These are phyloP conservation scores for Dendryphion nanum DNA, from an alignment of 2,329 filamentous ascomycete genomes.

Conservation along the genomic window DNA sequence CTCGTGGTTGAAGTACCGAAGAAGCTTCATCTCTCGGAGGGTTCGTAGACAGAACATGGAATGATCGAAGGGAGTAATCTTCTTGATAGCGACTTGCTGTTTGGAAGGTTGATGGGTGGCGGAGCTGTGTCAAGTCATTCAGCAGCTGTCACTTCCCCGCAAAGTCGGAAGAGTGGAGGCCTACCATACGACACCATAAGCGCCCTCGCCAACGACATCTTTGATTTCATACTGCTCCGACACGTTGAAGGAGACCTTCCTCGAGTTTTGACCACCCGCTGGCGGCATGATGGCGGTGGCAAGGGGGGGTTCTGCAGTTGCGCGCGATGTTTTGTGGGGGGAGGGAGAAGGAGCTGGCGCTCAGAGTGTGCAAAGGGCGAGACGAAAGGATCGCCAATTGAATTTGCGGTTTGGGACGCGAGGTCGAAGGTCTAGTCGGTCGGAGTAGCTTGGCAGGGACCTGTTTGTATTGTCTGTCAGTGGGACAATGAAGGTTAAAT, in stretches of 20 bases:
- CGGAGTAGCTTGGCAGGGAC: too few relatives aligned
- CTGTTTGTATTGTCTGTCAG: too few relatives aligned
- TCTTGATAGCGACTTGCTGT: slow-evolving; percentile 99
- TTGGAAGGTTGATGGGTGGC: slow-evolving; percentile 96
- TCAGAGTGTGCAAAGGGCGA: not conserved
- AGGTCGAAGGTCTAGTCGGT: too few relatives aligned
- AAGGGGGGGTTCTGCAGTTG: too few relatives aligned
- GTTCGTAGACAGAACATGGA: slow-evolving; percentile 98
- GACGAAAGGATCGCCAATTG: too few relatives aligned
- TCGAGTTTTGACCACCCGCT: slow-evolving; percentile 53
- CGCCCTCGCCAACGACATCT: slow-evolving; percentile 97
- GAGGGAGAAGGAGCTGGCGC: not conserved
- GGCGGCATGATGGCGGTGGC: too few relatives aligned
- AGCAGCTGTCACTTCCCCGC: slow-evolving; percentile 11
- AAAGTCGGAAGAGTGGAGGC: slow-evolving; percentile 33
- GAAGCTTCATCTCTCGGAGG: slow-evolving; percentile 96
- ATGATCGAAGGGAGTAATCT: slow-evolving; percentile 98
- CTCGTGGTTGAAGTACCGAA: slow-evolving; percentile 99
- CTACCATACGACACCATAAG: slow-evolving; percentile 97
- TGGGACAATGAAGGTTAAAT: too few relatives aligned
- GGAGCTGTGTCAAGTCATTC: slow-evolving; percentile 60
- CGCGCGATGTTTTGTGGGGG: slow-evolving; percentile 31
- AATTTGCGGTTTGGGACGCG: too few relatives aligned
- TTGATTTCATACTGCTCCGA: slow-evolving; percentile 99
- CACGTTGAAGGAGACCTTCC: slow-evolving; percentile 99